Base-by-base conservation (phyloP, 2,329 filamentous ascomycete genomes). In the Volutella citrinella region DNA sequence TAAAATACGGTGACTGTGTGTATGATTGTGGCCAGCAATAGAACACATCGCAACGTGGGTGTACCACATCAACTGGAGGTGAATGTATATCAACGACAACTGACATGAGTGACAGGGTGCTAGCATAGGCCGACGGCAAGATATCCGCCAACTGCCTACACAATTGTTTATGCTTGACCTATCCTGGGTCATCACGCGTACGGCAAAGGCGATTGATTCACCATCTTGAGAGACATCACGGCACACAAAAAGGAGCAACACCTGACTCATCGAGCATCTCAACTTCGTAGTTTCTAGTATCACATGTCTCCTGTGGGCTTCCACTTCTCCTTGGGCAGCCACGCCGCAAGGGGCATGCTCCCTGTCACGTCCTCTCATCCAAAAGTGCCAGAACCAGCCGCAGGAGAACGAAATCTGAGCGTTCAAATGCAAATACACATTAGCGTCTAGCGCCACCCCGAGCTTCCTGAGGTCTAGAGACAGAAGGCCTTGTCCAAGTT, bases 341-440 rank as follows among this genome's bases (percentile, higher is more conserved):
- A 34, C 22, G 21, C 34, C 38, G 23, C 32, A 30, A 32, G 35
- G 25, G 26, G 43, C 45, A 28, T 34, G 40, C 30, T 31, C 32
- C 32, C 36, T 29, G 27, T 32, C 32, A 27, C 34, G 27, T 40
- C 42, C 43, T 31, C 30, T 42, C 45, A 42, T 48, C 49, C 49
- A n/a, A 48, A 47, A 43, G 35, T 47, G 46, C 36, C 42, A 32
- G 30, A 45, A 33, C 44, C 34, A 44, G 48, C 34, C 43, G 38
- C 30, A 41, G 42, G 40, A 41, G 34, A 42, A n/a, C n/a, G n/a
- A n/a, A n/a, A n/a, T n/a, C n/a, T n/a, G n/a, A n/a, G n/a, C n/a
- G n/a, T n/a, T n/a, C n/a, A n/a, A n/a, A n/a, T n/a, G n/a, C n/a
- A 52, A 45, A 51, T 54, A 51, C 42, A 55, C 50, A 49, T 55